Conservation (phyloP, 106 monocot species). For the Acorus calamus region DNA sequence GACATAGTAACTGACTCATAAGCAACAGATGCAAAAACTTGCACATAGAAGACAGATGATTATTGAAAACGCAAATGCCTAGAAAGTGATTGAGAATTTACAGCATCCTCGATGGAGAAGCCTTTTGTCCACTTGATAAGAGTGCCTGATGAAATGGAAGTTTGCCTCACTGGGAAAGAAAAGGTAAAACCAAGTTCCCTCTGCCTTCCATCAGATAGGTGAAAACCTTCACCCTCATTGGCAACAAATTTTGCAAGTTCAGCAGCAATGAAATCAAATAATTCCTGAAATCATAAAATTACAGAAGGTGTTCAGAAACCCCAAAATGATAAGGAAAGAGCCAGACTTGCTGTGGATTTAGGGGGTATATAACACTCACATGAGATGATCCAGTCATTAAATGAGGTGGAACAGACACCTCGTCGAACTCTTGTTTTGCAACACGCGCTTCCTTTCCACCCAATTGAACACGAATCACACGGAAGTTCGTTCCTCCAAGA, state of each 20-base stretch:
- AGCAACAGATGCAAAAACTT: too few relatives aligned
- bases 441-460: constrained; percentile 61
- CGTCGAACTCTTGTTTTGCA: constrained; percentile 50
- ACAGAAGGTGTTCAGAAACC: background rate
- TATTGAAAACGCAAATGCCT: too few relatives aligned
- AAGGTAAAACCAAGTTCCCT: constrained; percentile 98
- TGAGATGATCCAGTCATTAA: constrained; percentile 55
- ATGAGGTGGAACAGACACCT: constrained; percentile 71
- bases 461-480: constrained; percentile 68
- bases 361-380: background rate
- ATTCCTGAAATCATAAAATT: constrained; percentile 47
- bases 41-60: too few relatives aligned
- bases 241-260: constrained; percentile 68
- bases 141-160: constrained; percentile 74
- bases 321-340: background rate
- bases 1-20: too few relatives aligned
- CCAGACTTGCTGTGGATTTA: too few relatives aligned
- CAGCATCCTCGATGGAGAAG: constrained; percentile 73
- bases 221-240: constrained; percentile 55
- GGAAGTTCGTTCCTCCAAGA: constrained; percentile 91
- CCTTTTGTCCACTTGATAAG: constrained; percentile 98
- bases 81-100: constrained; percentile 11
- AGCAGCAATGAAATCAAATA: constrained; percentile 89
- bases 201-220: constrained; percentile 52
- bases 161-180: constrained; percentile 91